Percentiles rank a stretch among this genome's conserved stretches.
phyloP scores from a whole-genome alignment of 2,329 filamentous ascomycete genomes.

The Trichoderma hamatum region DNA sequence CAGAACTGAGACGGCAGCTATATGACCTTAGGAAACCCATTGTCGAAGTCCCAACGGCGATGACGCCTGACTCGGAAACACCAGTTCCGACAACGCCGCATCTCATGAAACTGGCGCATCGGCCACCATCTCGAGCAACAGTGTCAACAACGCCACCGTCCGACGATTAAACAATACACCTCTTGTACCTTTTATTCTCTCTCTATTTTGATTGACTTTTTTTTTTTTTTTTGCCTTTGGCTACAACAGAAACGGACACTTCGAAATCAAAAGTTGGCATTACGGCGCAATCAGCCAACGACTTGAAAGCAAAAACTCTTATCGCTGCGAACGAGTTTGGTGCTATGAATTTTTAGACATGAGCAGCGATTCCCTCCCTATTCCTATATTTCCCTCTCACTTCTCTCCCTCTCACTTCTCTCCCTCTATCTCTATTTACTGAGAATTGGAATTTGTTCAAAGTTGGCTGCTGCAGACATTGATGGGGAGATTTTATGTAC shows the following conservation, averaged over 20 bases:
- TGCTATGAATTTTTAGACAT: background rate
- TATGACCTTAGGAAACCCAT: slow-evolving; percentile 20
- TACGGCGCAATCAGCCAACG: slow-evolving; percentile 1
- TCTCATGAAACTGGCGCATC: slow-evolving; percentile 17
- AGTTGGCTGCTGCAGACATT: background rate
- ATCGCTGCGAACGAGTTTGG: background rate
- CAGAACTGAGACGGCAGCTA: slow-evolving; percentile 27
- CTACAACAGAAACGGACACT: background rate
- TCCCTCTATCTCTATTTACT: background rate
- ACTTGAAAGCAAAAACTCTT: background rate
- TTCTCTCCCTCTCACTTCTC: background rate
- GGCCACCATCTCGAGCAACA: slow-evolving; percentile 7
- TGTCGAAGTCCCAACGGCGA: slow-evolving; percentile 11
- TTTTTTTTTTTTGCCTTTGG: background rate
- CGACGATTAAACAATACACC: background rate
- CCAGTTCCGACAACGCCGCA: slow-evolving; percentile 18
- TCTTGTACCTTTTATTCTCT: background rate
- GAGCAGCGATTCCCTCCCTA: background rate
- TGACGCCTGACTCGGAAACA: slow-evolving; percentile 13
- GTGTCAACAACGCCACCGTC: background rate
- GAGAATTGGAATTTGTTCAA: background rate
- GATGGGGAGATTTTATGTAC: background rate
- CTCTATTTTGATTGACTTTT: background rate
- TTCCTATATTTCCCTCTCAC: background rate
- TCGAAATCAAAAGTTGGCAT: background rate